phyloP scores from a whole-genome alignment of 176 grass and related monocot species.

The Alopecurus myosuroides region DNA sequence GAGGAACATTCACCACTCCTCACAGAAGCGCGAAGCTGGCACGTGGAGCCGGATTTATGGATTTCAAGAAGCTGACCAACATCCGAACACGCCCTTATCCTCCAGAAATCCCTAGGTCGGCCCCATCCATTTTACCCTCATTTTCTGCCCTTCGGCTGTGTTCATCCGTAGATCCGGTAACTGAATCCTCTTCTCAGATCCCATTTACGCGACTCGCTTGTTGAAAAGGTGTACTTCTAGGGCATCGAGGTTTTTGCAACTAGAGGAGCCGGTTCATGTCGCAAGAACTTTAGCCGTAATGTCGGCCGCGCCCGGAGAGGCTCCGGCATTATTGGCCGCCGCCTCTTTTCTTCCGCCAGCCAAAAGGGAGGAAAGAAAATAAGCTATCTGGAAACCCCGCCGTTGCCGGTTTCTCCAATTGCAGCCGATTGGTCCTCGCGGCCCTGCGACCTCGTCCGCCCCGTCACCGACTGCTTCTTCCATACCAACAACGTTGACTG shows the following conservation, averaged over 20 bases:
- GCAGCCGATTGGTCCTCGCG: background rate
- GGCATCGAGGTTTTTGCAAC: background rate
- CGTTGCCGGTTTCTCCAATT: background rate
- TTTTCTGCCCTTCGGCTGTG: background rate
- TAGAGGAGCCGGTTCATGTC: background rate
- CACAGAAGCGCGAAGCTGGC: too few species aligned
- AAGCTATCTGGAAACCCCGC: too few species aligned
- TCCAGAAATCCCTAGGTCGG: background rate
- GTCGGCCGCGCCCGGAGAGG: background rate
- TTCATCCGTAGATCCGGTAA: background rate
- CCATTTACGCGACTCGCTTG: background rate
- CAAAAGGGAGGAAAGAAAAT: too few species aligned
- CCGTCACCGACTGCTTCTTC: background rate
- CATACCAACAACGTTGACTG: background rate
- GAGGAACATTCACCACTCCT: too few species aligned
- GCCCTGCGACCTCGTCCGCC: background rate
- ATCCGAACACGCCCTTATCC: too few species aligned
- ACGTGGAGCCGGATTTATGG: too few species aligned
- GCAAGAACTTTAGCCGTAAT: background rate
- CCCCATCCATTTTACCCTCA: background rate
- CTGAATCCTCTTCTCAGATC: background rate
- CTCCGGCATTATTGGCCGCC: background rate
- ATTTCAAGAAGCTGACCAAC: too few species aligned
- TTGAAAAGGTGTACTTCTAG: background rate
- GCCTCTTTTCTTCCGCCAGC: background rate